These are phyloP conservation scores for Emericellopsis atlantica DNA, from an alignment of 2,329 filamentous ascomycete genomes.

Conservation along the genomic window DNA sequence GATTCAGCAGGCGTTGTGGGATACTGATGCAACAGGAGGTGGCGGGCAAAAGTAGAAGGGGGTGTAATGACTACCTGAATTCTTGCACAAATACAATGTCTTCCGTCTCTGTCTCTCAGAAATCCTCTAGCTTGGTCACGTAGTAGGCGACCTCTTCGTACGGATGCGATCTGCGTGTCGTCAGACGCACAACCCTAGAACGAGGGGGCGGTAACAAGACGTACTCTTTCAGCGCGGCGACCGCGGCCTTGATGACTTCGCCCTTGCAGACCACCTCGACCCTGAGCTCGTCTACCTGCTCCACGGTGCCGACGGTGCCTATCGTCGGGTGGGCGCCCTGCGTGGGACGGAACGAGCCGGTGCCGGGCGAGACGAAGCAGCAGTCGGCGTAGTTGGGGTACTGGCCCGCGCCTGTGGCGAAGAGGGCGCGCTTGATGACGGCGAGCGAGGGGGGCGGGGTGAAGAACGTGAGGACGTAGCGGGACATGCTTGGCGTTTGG, in stretches of 20 bases:
- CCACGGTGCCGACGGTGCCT: conserved; percentile 41
- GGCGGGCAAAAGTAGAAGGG: too few species aligned
- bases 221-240: conserved; percentile 53
- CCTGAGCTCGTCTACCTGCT: conserved; percentile 45
- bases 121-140: conserved; percentile 34
- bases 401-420: conserved; percentile 43
- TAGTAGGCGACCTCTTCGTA: conserved; percentile 39
- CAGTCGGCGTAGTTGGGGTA: conserved; percentile 42
- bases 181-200: background rate
- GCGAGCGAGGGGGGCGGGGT: conserved; percentile 29
- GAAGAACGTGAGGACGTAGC: conserved; percentile 34
- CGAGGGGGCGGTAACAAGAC: conserved; percentile 8
- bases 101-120: conserved; percentile 15
- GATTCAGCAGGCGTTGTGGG: conserved; percentile 2
- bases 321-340: conserved; percentile 49
- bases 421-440: conserved; percentile 41
- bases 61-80: too few species aligned
- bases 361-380: conserved; percentile 38
- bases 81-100: background rate
- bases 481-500: background rate
- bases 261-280: conserved; percentile 53
- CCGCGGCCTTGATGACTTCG: conserved; percentile 38
- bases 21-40: background rate
- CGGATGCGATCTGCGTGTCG: conserved; percentile 26
- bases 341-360: conserved; percentile 54